Base-by-base conservation (phyloP, 2,329 filamentous ascomycete genomes). In the Berkeleyomyces basicola region DNA sequence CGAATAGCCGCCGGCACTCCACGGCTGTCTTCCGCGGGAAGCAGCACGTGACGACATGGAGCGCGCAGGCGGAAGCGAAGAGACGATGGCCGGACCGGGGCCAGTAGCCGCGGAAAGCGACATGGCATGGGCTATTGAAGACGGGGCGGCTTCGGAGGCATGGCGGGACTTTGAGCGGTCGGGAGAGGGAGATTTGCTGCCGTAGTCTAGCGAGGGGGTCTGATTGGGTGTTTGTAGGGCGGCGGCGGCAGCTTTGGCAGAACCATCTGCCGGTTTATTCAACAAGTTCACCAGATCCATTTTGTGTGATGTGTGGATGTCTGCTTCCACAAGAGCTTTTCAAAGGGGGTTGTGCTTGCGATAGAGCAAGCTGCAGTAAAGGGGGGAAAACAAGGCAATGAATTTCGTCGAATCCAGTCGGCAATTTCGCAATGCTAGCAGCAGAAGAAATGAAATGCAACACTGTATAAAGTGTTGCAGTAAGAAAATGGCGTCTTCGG, bases 1-100 rank as follows among this genome's bases (percentile, higher is more conserved):
- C 33, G 75, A 76, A 65, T 78, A 80, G 49, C 77, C 78, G 42
- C 74, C 75, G 16, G 75, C 78, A 64, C 78, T 76, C 79, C 79
- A 81, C 61, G 78, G 78, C 69, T 74, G 59, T 61, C 64, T 55
- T 65, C 31, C 69, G 63, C 61, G 68, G 67, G 6, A 70, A 67
- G 47, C 72, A 71, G 64, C 71, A 70, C 61, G 53, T 16, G 53
- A 49, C 36, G 59, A 39, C 33, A 61, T 49, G 53, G 63, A 42
- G 42, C 59, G 63, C 7, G 61, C 16, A 42, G 64, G 61, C 11
- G 61, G 51, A 11, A 55, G 39, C 43, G 61, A 23, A 5, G 49
- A 40, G 9, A 42, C 58, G 16, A 53, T 47, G 7, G 58, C 53
- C 47, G 64, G 53, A 11, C 53, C 59, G 16, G 64, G 31, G 7